These are phyloP conservation scores for Abrus precatorius DNA, from an alignment of 306 rosid species.

Conservation along the genomic window DNA sequence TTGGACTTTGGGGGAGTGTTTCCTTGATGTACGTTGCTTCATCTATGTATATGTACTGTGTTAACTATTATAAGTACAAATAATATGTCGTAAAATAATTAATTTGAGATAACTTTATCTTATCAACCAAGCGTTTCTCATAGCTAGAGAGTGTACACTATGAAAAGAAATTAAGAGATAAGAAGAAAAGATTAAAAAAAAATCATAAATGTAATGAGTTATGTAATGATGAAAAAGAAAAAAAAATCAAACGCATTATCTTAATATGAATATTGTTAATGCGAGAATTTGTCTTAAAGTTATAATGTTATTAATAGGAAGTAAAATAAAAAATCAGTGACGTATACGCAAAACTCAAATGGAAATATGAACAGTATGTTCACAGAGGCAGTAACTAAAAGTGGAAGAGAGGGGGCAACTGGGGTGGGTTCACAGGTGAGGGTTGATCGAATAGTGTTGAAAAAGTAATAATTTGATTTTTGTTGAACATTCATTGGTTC, in stretches of 20 bases:
- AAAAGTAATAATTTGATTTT: background rate
- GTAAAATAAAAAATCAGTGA: background rate
- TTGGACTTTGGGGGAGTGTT: constrained; percentile 35
- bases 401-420: background rate
- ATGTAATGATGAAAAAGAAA: too few species aligned
- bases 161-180: too few species aligned
- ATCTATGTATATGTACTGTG: background rate
- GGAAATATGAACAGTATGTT: background rate
- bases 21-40: constrained; percentile 16
- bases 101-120: constrained; percentile 25
- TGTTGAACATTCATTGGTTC: too few species aligned
- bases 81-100: constrained; percentile 6
- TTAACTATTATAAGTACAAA: background rate
- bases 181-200: too few species aligned
- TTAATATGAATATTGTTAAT: background rate
- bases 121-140: background rate
- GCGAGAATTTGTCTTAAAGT: too few species aligned
- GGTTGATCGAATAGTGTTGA: background rate
- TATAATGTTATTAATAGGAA: too few species aligned
- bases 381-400: background rate
- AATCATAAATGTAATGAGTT: too few species aligned
- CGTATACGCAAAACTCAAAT: background rate
- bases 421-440: background rate
- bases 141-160: too few species aligned
- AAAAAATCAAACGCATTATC: background rate